These are phyloP conservation scores for Solanum tacnaense DNA, from an alignment of 257 asterid genomes.

Conservation along the genomic window DNA sequence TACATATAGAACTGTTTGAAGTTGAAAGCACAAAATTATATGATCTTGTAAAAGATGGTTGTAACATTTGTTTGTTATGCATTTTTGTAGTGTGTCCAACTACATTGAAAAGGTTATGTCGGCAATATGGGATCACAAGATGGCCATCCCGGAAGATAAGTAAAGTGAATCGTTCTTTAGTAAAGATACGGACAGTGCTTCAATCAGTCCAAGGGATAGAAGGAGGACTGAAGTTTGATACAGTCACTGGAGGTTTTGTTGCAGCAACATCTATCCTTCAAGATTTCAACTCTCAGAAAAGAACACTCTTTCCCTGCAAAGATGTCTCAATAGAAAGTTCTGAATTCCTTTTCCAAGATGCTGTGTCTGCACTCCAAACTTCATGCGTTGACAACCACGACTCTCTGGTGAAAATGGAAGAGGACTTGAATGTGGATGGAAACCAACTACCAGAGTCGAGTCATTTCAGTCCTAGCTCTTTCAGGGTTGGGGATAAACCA, in stretches of 20 bases:
- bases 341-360: conserved; percentile 12
- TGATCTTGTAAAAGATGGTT: neutral
- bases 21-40: neutral
- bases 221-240: conserved; percentile 65
- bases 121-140: conserved; percentile 76
- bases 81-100: conserved; percentile 73
- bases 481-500: neutral
- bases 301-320: conserved; percentile 7
- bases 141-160: conserved; percentile 94
- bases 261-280: conserved; percentile 33
- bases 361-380: conserved; percentile 9
- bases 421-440: conserved; percentile 19
- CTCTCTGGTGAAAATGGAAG: conserved; percentile 49
- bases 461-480: neutral
- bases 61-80: neutral
- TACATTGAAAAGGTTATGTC: conserved; percentile 82
- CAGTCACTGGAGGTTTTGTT: conserved; percentile 38
- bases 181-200: conserved; percentile 58
- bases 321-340: conserved; percentile 2
- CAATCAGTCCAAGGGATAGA: conserved; percentile 79
- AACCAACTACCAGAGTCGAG: conserved; percentile 5
- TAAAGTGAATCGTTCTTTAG: conserved; percentile 77
- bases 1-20: neutral
- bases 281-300: conserved; percentile 21
- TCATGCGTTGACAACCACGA: conserved; percentile 17